Conservation (phyloP, 1,284 basidiomycete species). For the Ceratobasidium papillatum region DNA sequence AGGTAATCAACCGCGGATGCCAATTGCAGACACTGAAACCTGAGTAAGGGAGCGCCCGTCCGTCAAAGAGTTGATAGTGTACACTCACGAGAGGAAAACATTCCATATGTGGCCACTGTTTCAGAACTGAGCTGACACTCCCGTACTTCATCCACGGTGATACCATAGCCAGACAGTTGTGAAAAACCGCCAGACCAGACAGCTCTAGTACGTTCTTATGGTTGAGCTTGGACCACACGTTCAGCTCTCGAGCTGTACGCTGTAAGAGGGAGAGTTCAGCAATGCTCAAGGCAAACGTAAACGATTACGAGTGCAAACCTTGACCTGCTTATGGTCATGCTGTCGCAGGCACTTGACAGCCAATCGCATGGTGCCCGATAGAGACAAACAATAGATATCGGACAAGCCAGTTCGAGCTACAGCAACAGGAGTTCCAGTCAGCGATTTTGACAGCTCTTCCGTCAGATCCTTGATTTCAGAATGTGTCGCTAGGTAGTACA, state of each 20-base stretch:
- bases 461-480: background rate
- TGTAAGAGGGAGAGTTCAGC: background rate
- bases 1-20: background rate
- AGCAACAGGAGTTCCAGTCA: background rate
- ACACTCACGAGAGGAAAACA: background rate
- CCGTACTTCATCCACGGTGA: conserved; percentile 15
- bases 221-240: background rate
- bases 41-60: no score
- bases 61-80: no score
- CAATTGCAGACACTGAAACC: background rate
- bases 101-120: background rate
- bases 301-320: no score
- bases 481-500: background rate
- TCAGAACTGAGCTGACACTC: background rate
- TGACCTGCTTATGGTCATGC: no score
- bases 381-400: background rate
- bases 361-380: no score
- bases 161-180: background rate
- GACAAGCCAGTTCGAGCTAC: background rate
- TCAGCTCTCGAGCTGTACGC: conserved; percentile 10
- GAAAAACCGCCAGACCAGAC: background rate
- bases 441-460: background rate
- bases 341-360: no score
- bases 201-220: background rate
- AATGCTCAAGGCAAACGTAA: no score